Evolutionary conservation across 108 stramenopile genomes (phyloP).

Genomic region (Cyclotella sp.): DNA sequence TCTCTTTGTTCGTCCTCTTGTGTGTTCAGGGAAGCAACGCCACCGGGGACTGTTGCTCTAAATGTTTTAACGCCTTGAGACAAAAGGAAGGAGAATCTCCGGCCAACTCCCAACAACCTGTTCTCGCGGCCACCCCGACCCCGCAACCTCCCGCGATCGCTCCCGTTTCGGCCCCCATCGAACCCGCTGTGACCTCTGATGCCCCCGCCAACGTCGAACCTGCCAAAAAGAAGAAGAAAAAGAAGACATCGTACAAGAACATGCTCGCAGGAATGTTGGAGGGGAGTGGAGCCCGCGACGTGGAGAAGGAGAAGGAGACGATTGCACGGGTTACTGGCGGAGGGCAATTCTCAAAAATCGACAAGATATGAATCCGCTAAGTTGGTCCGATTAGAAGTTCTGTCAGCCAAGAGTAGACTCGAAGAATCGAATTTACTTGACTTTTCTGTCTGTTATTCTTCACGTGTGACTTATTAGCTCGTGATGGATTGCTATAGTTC

Average conservation of each 20-base stretch:
- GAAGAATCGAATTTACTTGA: neutral
- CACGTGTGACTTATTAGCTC: no score
- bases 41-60: conserved; percentile 89
- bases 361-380: conserved; percentile 75
- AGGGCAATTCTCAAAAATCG: conserved; percentile 87
- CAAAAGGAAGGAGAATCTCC: conserved; percentile 56
- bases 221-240: conserved; percentile 83
- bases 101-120: neutral
- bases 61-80: conserved; percentile 74
- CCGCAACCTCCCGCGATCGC: conserved; percentile 18
- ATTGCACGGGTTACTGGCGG: conserved; percentile 84
- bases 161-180: neutral
- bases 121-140: conserved; percentile 23
- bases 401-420: no score
- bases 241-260: conserved; percentile 87
- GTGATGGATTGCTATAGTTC: no score
- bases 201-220: conserved; percentile 20
- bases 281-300: conserved; percentile 45
- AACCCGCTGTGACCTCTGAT: neutral
- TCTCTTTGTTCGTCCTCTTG: conserved; percentile 4
- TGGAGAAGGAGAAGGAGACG: conserved; percentile 76
- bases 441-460: neutral
- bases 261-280: conserved; percentile 82
- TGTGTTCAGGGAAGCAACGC: conserved; percentile 78
- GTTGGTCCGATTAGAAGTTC: neutral